Percentiles rank a stretch among this genome's conserved stretches.
Evolutionary conservation across 1,284 basidiomycete species (phyloP).

Genomic region (Nidula niveotomentosa): DNA sequence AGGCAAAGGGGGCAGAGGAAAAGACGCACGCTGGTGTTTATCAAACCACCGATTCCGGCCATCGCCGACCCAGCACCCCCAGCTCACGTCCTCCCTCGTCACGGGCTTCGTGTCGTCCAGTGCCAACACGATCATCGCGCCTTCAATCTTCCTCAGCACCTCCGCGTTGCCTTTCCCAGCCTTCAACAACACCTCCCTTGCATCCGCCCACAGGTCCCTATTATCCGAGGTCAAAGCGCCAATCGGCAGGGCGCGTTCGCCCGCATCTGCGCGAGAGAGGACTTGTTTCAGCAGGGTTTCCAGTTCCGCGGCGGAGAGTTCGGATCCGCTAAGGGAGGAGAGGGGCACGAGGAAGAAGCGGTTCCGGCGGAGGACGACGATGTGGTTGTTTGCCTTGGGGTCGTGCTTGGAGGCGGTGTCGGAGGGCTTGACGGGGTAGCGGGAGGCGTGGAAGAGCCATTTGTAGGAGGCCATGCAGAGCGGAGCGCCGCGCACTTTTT

Average conservation of each 20-base stretch:
- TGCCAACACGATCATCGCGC: conserved; percentile 85
- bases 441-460: conserved; percentile 90
- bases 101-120: conserved; percentile 83
- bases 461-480: conserved; percentile 97
- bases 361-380: conserved; percentile 92
- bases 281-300: conserved; percentile 82
- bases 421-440: conserved; percentile 82
- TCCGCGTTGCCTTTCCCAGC: conserved; percentile 67
- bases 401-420: conserved; percentile 89
- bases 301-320: conserved; percentile 78
- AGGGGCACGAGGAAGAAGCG: conserved; percentile 85
- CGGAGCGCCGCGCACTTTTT: conserved; percentile 81
- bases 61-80: conserved; percentile 90
- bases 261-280: conserved; percentile 64
- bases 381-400: conserved; percentile 76
- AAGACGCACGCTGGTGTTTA: conserved; percentile 86
- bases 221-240: conserved; percentile 89
- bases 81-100: conserved; percentile 82
- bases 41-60: conserved; percentile 96
- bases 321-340: conserved; percentile 56
- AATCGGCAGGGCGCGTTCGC: conserved; percentile 54
- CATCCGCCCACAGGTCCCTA: conserved; percentile 89
- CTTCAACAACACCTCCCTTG: conserved; percentile 67
- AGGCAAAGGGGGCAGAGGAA: not conserved
- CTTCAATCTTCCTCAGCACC: conserved; percentile 82